phyloP scores from a whole-genome alignment of 2,329 filamentous ascomycete species.

The Aspergillus brunneoviolaceus region DNA sequence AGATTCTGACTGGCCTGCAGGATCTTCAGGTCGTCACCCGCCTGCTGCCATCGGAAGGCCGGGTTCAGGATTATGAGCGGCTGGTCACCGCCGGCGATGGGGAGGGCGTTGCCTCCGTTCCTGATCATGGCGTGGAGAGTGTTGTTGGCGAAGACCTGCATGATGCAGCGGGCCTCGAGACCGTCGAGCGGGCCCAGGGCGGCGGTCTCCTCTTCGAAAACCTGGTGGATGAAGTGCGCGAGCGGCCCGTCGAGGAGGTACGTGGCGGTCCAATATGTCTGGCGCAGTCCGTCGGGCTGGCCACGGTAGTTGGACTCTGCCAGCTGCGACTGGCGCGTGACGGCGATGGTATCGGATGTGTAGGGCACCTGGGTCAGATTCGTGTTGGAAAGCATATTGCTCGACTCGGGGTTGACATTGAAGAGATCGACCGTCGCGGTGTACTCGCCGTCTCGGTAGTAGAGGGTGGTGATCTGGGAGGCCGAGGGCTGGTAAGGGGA shows the following conservation, averaged over 20 bases:
- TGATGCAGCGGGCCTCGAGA: slow-evolving; percentile 20
- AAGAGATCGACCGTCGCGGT: too few species aligned
- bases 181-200: slow-evolving; percentile 1
- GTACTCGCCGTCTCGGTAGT: too few species aligned
- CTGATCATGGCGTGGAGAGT: slow-evolving; percentile 31
- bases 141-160: slow-evolving; percentile 35
- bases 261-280: slow-evolving; percentile 36
- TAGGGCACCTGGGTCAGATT: slow-evolving; percentile 34
- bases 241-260: slow-evolving; percentile 32
- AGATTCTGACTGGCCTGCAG: slow-evolving; percentile 21
- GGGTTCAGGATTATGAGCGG: slow-evolving; percentile 26
- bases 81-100: background rate
- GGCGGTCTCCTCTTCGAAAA: slow-evolving; percentile 6
- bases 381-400: too few species aligned
- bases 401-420: too few species aligned
- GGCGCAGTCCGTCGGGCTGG: slow-evolving; percentile 30
- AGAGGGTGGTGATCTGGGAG: too few species aligned
- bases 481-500: too few species aligned
- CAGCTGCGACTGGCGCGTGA: slow-evolving; percentile 36
- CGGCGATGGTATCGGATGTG: slow-evolving; percentile 27
- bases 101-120: slow-evolving; percentile 13
- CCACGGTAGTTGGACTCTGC: background rate
- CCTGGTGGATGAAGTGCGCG: slow-evolving; percentile 18
- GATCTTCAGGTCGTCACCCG: slow-evolving; percentile 32
- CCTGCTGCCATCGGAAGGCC: slow-evolving; percentile 31